A percentile compares a stretch with the other conserved stretches of the same genome.
phyloP scores from a whole-genome alignment of 2,329 filamentous ascomycete genomes.

The Chaetomiaceae sp. region DNA sequence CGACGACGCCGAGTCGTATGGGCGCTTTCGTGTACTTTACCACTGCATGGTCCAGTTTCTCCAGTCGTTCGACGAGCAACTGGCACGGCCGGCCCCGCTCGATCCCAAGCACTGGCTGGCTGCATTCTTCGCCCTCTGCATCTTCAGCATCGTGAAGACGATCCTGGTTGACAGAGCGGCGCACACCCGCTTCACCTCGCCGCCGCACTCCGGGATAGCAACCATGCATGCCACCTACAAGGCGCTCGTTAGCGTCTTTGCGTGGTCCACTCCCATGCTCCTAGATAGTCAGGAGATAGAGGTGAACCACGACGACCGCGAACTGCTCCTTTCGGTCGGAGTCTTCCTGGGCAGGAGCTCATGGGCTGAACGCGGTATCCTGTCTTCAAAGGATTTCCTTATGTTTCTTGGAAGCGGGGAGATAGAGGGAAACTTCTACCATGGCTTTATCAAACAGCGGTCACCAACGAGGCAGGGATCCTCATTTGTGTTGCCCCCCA shows the following conservation, averaged over 20 bases:
- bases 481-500: slow-evolving; percentile 31
- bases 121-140: slow-evolving; percentile 48
- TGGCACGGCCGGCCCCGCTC: slow-evolving; percentile 34
- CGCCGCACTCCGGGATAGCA: slow-evolving; percentile 26
- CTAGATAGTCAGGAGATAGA: slow-evolving; percentile 39
- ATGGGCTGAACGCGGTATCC: slow-evolving; percentile 42
- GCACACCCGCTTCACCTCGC: slow-evolving; percentile 18
- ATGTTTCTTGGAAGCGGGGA: slow-evolving; percentile 42
- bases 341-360: slow-evolving; percentile 41
- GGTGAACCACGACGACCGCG: slow-evolving; percentile 40
- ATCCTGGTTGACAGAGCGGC: slow-evolving; percentile 43
- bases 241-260: slow-evolving; percentile 44
- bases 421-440: slow-evolving; percentile 32
- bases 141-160: slow-evolving; percentile 51
- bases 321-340: slow-evolving; percentile 38
- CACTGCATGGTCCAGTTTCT: slow-evolving; percentile 47
- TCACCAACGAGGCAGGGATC: slow-evolving; percentile 29
- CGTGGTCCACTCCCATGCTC: slow-evolving; percentile 37
- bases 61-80: slow-evolving; percentile 44
- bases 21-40: slow-evolving; percentile 43
- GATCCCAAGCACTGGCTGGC: slow-evolving; percentile 44
- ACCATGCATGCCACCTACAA: slow-evolving; percentile 46
- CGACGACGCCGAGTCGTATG: slow-evolving; percentile 42
- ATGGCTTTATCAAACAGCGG: slow-evolving; percentile 38
- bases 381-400: slow-evolving; percentile 45